A percentile compares a stretch with the other conserved stretches of the same genome.
Conservation (phyloP, 179 eudicot species). For the Camellia oleifera region DNA sequence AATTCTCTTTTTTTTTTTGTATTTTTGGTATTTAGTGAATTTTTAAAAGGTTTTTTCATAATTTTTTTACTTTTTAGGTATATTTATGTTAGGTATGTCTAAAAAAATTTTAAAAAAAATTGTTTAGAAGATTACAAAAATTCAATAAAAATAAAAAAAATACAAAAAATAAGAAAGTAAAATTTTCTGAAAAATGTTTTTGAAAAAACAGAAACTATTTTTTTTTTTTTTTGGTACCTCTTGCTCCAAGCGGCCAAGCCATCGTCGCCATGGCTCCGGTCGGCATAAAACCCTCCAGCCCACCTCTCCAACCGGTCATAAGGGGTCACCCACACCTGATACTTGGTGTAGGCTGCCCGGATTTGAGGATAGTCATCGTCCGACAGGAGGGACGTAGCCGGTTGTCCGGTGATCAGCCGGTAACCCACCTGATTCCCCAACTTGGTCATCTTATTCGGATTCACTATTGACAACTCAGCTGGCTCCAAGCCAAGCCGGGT, state of each 20-base stretch:
- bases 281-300: constrained; percentile 89
- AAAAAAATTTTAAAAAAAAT: no score
- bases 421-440: constrained; percentile 68
- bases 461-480: constrained; percentile 44
- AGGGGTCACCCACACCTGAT: constrained; percentile 73
- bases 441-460: constrained; percentile 56
- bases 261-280: constrained; percentile 77
- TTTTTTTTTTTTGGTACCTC: constrained; percentile 28
- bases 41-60: no score
- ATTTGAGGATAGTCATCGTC: constrained; percentile 72
- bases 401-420: constrained; percentile 53
- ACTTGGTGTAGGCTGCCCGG: constrained; percentile 66
- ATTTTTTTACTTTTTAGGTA: no score
- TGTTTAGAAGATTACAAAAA: no score
- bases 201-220: no score
- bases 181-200: no score
- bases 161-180: no score
- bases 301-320: constrained; percentile 71
- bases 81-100: no score
- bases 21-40: no score
- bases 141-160: no score
- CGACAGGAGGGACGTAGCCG: constrained; percentile 46
- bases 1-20: no score
- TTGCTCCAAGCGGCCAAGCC: constrained; percentile 68
- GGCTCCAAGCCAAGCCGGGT: constrained; percentile 44